A percentile compares a stretch with the other conserved stretches of the same genome.
These are phyloP conservation scores for Mortierella sp. DNA, from an alignment of 371 early-diverging fungal species.

Conservation along the genomic window DNA sequence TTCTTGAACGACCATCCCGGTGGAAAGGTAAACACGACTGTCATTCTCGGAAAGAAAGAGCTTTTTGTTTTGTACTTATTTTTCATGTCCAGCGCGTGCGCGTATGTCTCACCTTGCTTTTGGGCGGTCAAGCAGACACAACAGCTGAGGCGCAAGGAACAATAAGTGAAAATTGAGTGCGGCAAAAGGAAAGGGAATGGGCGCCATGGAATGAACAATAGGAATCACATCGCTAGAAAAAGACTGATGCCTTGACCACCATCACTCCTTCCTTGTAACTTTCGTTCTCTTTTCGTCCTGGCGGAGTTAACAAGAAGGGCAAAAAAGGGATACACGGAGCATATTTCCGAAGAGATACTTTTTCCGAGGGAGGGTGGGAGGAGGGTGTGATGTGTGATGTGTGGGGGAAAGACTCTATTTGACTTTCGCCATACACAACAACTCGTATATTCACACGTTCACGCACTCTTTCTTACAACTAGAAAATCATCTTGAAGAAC, in stretches of 20 bases:
- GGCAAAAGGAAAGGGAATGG: neutral
- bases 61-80: neutral
- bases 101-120: neutral
- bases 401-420: slow-evolving; percentile 14
- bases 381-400: neutral
- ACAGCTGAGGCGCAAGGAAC: neutral
- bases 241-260: slow-evolving; percentile 12
- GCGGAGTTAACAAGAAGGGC: neutral
- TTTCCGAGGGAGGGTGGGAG: neutral
- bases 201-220: neutral
- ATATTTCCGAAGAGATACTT: slow-evolving; percentile 4
- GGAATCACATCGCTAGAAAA: neutral
- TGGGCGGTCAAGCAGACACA: neutral
- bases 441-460: slow-evolving; percentile 2
- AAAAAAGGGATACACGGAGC: neutral
- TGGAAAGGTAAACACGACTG: slow-evolving; percentile 64
- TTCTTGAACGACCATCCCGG: slow-evolving; percentile 94
- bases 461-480: neutral
- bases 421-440: too few species aligned
- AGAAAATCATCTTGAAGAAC: slow-evolving; percentile 82
- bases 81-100: slow-evolving; percentile 4
- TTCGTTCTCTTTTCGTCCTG: neutral
- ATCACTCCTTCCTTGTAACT: neutral
- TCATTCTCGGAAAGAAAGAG: neutral
- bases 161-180: neutral